Evolutionary conservation across 2,329 filamentous ascomycete species (phyloP), one percentile per base, ranked within the genome.

Genomic region (Colletotrichum sp.): DNA sequence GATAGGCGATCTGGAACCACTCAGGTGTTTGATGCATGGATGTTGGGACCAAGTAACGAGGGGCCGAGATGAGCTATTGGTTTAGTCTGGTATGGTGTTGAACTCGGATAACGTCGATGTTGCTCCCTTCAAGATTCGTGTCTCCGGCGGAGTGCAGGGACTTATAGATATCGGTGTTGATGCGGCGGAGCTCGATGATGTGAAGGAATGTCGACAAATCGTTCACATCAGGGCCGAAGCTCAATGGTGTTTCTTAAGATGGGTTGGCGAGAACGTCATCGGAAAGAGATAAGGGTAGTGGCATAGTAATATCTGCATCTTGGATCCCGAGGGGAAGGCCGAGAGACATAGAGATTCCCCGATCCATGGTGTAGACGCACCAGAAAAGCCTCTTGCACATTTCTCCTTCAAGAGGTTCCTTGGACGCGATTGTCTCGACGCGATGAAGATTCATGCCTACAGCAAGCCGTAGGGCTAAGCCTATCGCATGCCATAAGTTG

Each of bases 311-410:
- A 18, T 81, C 79, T 3, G 77, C 56, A 26, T 80, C 79, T 30
- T 79, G 77, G 13, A 80, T 80, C 1, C 76, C 78, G 4, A 80
- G 66, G 0, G 81, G 80, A 6, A 78, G 72, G 24, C 80, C 78
- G 67, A 81, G 77, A 34, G 80, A 78, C 48, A 81, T 79, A 2
- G 78, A 79, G 52, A 81, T 80, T 24, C 76, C 79, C 30, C 80
- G 75, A 6, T 80, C 76, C 70, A 79, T 80, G n/a, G 74, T 72
- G 43, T 81, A 81, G 9, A 81, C 75, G 52, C 80, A 79, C 82
- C 82, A 83, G 72, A 81, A 82, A 2, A 83, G 66, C 5, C 81
- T 78, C 24, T 81, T 80, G 38, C 66, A 58, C 76, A 82, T 80
- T 56, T 83, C 80, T 32, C 65, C 66, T 10, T 76, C 36, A n/a